Percentiles rank a stretch among this genome's conserved stretches.
These are phyloP conservation scores for Cordyceps javanica DNA, from an alignment of 2,329 filamentous ascomycete genomes.

Conservation along the genomic window DNA sequence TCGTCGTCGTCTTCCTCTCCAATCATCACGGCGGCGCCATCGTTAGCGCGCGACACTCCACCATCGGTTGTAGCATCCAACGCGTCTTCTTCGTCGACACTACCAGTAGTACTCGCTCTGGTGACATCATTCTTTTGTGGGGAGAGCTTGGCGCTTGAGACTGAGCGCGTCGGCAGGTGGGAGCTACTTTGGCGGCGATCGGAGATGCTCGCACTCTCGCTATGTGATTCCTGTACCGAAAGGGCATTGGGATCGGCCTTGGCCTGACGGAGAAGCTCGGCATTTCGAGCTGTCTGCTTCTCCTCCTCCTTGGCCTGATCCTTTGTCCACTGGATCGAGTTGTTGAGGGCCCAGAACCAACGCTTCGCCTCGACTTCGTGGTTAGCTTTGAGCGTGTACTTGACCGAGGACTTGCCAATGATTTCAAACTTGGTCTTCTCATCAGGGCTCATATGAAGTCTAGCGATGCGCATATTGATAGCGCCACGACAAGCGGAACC, in stretches of 20 bases:
- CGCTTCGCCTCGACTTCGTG: slow-evolving; percentile 97
- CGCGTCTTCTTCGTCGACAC: slow-evolving; percentile 47
- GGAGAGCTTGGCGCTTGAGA: slow-evolving; percentile 21
- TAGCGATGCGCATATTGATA: slow-evolving; percentile 97
- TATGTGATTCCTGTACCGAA: slow-evolving; percentile 40
- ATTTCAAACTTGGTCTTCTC: slow-evolving; percentile 99
- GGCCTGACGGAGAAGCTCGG: slow-evolving; percentile 70
- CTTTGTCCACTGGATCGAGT: slow-evolving; percentile 97
- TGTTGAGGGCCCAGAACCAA: slow-evolving; percentile 99
- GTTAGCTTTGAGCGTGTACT: slow-evolving; percentile 96
- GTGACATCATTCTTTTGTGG: slow-evolving; percentile 31
- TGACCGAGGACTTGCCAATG: slow-evolving; percentile 95
- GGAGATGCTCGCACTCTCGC: slow-evolving; percentile 46
- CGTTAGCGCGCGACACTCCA: slow-evolving; percentile 30
- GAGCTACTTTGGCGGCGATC: slow-evolving; percentile 40
- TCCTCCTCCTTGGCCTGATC: slow-evolving; percentile 93
- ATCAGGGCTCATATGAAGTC: slow-evolving; percentile 89
- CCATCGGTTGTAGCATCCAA: slow-evolving; percentile 42
- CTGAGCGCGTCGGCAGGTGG: slow-evolving; percentile 32
- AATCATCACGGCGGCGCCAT: slow-evolving; percentile 29
- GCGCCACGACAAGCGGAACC: slow-evolving; percentile 93
- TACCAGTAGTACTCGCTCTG: slow-evolving; percentile 40
- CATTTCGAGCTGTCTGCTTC: slow-evolving; percentile 64
- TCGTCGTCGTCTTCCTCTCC: slow-evolving; percentile 67
- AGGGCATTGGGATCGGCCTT: slow-evolving; percentile 59